These are phyloP conservation scores for Ramaria sp. DNA, from an alignment of 768 basidiomycete genomes.

Conservation along the genomic window DNA sequence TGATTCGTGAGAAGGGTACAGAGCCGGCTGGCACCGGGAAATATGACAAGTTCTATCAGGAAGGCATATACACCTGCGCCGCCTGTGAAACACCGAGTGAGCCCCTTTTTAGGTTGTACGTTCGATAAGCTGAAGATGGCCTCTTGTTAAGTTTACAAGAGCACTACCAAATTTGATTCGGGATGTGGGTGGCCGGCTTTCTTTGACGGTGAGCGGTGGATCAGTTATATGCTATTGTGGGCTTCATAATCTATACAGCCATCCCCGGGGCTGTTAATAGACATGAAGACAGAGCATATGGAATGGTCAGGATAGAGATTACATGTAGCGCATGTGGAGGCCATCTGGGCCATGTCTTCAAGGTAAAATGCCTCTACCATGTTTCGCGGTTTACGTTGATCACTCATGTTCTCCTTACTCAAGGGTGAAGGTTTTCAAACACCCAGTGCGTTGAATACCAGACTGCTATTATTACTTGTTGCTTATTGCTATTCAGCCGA, in stretches of 20 bases:
- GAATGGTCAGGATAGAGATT: constrained; percentile 74
- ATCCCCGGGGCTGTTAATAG: constrained; percentile 80
- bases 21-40: constrained; percentile 69
- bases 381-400: not conserved
- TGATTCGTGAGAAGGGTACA: constrained; percentile 82
- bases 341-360: constrained; percentile 93
- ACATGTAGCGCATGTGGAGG: constrained; percentile 86
- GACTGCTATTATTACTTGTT: not conserved
- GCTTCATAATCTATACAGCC: constrained; percentile 32
- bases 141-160: constrained; percentile 54
- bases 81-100: constrained; percentile 59
- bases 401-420: not conserved
- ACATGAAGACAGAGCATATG: constrained; percentile 59
- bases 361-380: constrained; percentile 18
- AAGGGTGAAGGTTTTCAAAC: constrained; percentile 69
- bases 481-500: constrained; percentile 36
- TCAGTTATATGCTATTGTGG: not conserved
- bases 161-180: constrained; percentile 82
- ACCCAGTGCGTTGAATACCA: constrained; percentile 46
- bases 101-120: not conserved
- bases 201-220: constrained; percentile 58
- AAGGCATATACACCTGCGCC: constrained; percentile 69
- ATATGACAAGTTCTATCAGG: constrained; percentile 56
- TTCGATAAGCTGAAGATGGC: not conserved
- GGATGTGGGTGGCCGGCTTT: constrained; percentile 98